Conservation (phyloP, 2,329 filamentous ascomycete species). For the Colletotrichum lindemuthianum region DNA sequence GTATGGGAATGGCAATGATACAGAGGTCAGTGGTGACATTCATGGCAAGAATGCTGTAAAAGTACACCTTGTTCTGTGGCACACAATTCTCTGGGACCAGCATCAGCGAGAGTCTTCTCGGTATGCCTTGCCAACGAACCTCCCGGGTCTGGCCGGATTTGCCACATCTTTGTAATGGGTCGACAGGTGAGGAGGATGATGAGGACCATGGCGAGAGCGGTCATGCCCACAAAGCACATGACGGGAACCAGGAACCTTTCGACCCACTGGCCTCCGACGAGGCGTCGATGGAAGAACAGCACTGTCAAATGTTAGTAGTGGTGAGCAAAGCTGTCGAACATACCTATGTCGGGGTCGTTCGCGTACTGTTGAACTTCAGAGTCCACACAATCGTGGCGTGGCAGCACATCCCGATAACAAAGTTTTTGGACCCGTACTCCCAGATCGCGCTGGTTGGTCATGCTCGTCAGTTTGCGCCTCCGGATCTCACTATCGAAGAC, state of each 20-base stretch:
- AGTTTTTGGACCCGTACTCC: slow-evolving; percentile 47
- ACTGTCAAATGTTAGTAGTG: slow-evolving; percentile 24
- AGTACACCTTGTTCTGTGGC: slow-evolving; percentile 45
- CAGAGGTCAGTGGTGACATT: slow-evolving; percentile 48
- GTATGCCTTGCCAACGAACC: slow-evolving; percentile 38
- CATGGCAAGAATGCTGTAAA: slow-evolving; percentile 46
- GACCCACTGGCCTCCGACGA: slow-evolving; percentile 48
- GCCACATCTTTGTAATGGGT: slow-evolving; percentile 48
- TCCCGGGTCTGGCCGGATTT: slow-evolving; percentile 49
- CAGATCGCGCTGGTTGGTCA: slow-evolving; percentile 35
- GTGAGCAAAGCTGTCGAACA: neutral
- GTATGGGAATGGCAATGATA: slow-evolving; percentile 48
- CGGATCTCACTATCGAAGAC: too few species aligned
- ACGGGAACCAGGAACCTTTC: slow-evolving; percentile 48
- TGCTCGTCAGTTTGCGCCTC: neutral
- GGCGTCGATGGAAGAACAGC: slow-evolving; percentile 50
- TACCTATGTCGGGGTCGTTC: neutral
- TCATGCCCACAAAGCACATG: slow-evolving; percentile 44
- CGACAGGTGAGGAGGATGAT: slow-evolving; percentile 45
- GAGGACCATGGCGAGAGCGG: slow-evolving; percentile 41
- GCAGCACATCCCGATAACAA: slow-evolving; percentile 43
- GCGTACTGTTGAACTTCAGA: slow-evolving; percentile 49
- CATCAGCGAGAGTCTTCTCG: neutral
- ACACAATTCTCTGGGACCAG: slow-evolving; percentile 39
- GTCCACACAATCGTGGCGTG: slow-evolving; percentile 51